These are phyloP conservation scores for Trypanosoma avium DNA, from an alignment of 208 protist species.

Conservation along the genomic window DNA sequence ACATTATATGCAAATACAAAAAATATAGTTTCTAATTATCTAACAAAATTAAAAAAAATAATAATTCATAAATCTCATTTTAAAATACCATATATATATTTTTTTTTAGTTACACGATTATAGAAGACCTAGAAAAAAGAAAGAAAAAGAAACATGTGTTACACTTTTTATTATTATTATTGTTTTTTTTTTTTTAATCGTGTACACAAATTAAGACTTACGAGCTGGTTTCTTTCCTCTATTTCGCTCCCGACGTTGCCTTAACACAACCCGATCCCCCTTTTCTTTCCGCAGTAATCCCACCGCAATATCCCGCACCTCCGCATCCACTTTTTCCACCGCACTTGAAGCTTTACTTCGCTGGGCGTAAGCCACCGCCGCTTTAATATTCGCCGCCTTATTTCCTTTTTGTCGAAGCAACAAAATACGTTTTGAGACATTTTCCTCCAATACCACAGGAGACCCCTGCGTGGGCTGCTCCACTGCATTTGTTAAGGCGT, in stretches of 20 bases:
- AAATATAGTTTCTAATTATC: too few species aligned
- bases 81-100: too few species aligned
- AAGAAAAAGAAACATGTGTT: constrained; percentile 21
- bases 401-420: constrained; percentile 68
- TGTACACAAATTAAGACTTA: constrained; percentile 12
- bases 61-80: too few species aligned
- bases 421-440: constrained; percentile 68
- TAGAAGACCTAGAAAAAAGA: too few species aligned
- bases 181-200: neutral
- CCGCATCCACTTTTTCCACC: constrained; percentile 27
- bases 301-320: constrained; percentile 43
- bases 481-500: constrained; percentile 28
- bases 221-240: constrained; percentile 28
- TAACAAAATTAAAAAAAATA: too few species aligned
- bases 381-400: constrained; percentile 63
- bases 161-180: neutral
- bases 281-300: constrained; percentile 39
- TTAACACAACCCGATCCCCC: constrained; percentile 20
- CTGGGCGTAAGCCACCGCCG: constrained; percentile 62
- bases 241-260: constrained; percentile 43
- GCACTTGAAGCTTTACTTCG: constrained; percentile 28
- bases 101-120: too few species aligned
- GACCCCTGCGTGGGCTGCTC: constrained; percentile 24
- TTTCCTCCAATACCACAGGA: constrained; percentile 67
- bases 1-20: too few species aligned